Evolutionary conservation across 225 moss, liverwort and hornwort genomes (phyloP).

Genomic region (Pseudoscleropodium purum): DNA sequence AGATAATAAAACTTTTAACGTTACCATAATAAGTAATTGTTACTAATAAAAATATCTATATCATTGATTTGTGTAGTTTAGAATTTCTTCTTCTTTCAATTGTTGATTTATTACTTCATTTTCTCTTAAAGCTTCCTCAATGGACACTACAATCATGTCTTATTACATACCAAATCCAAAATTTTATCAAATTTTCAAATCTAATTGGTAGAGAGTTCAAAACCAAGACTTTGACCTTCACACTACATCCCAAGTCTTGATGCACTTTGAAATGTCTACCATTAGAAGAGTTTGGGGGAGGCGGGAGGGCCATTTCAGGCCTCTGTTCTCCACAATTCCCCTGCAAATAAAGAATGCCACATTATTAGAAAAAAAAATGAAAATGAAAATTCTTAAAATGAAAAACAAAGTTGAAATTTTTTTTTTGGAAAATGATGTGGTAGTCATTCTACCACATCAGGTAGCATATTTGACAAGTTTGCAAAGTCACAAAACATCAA

Average conservation of each 20-base stretch:
- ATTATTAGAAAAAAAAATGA: no score
- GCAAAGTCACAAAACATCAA: no score
- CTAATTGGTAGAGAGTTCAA: neutral
- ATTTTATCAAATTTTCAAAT: neutral
- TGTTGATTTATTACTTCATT: neutral
- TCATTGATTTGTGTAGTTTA: neutral
- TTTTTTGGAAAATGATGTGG: no score
- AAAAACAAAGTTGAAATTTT: no score
- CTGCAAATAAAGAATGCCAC: no score
- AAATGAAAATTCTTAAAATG: no score
- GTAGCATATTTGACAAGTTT: no score
- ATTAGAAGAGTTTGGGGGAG: no score
- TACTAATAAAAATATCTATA: neutral
- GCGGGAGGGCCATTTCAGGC: no score
- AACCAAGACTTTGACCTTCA: fast-evolving
- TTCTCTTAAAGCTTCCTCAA: neutral
- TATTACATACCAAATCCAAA: neutral
- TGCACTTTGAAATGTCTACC: neutral
- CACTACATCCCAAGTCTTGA: fast-evolving
- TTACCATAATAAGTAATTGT: neutral
- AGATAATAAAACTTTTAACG: neutral
- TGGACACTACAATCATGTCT: neutral
- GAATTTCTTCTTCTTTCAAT: neutral
- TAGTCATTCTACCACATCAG: no score
- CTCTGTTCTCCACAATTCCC: no score